These are phyloP conservation scores for Rhizoclosmatium globosum DNA, from an alignment of 192 early-diverging fungal species.

Conservation along the genomic window DNA sequence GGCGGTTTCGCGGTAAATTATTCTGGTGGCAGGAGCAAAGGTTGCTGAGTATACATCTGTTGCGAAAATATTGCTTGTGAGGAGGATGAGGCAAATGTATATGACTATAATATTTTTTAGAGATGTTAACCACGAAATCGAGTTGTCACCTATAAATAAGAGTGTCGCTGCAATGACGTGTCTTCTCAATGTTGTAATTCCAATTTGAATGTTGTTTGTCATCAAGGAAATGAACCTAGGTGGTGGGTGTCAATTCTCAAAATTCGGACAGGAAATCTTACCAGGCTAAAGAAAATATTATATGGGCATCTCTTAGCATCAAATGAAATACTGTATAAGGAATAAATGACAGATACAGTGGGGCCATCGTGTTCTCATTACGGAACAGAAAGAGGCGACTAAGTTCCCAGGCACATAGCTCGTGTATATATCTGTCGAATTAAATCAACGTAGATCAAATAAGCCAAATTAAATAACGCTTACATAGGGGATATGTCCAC, in stretches of 20 bases:
- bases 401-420: conserved; percentile 25
- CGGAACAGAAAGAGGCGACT: conserved; percentile 17
- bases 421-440: conserved; percentile 37
- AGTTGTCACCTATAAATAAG: conserved; percentile 26
- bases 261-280: background rate
- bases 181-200: conserved; percentile 26
- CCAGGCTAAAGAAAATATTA: conserved; percentile 49
- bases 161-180: conserved; percentile 40
- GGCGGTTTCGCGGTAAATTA: conserved; percentile 17
- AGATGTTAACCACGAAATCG: background rate
- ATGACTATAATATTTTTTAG: background rate
- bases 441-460: conserved; percentile 13
- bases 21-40: background rate
- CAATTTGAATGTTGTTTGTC: conserved; percentile 49
- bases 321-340: conserved; percentile 47
- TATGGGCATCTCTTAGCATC: conserved; percentile 49
- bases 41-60: background rate
- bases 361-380: conserved; percentile 39
- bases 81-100: background rate
- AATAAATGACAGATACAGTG: conserved; percentile 52
- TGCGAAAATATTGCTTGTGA: background rate
- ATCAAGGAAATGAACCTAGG: conserved; percentile 40
- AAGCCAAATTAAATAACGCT: conserved; percentile 4
- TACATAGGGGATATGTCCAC: conserved; percentile 50
- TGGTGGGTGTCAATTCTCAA: background rate